phyloP scores from a whole-genome alignment of 176 grass and related monocot species.

The Zizania latifolia region DNA sequence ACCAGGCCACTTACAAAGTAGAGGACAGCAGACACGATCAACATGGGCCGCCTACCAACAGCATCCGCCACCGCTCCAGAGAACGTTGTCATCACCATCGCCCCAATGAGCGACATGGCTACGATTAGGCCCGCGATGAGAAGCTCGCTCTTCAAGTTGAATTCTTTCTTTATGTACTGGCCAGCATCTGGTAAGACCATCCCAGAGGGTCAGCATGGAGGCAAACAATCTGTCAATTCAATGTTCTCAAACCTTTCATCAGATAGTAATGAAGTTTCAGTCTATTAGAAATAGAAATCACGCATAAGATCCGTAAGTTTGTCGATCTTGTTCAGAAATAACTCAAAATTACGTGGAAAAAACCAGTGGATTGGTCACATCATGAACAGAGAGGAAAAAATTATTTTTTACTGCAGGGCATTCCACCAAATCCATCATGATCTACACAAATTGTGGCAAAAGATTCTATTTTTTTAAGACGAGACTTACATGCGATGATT shows the following conservation, averaged over 20 bases:
- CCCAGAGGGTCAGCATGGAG: too few species aligned
- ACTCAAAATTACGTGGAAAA: background rate
- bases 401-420: background rate
- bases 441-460: constrained; percentile 4
- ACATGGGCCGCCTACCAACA: constrained; percentile 70
- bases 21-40: constrained; percentile 71
- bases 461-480: background rate
- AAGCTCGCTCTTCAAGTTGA: constrained; percentile 64
- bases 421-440: constrained; percentile 30
- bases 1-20: constrained; percentile 76
- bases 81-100: constrained; percentile 71
- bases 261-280: background rate
- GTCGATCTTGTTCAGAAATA: background rate
- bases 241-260: constrained; percentile 9
- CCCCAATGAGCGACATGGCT: constrained; percentile 89
- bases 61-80: constrained; percentile 67
- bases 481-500: constrained; percentile 78
- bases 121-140: constrained; percentile 89
- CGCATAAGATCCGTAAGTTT: background rate
- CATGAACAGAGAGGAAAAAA: background rate
- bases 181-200: constrained; percentile 73
- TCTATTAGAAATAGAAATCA: background rate
- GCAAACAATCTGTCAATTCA: constrained; percentile 13
- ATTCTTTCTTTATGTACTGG: constrained; percentile 92
- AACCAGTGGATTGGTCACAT: background rate